Evolutionary conservation across 2,329 filamentous ascomycete genomes (phyloP), one percentile per base, ranked within the genome.

Genomic region (Peltaster fructicola): DNA sequence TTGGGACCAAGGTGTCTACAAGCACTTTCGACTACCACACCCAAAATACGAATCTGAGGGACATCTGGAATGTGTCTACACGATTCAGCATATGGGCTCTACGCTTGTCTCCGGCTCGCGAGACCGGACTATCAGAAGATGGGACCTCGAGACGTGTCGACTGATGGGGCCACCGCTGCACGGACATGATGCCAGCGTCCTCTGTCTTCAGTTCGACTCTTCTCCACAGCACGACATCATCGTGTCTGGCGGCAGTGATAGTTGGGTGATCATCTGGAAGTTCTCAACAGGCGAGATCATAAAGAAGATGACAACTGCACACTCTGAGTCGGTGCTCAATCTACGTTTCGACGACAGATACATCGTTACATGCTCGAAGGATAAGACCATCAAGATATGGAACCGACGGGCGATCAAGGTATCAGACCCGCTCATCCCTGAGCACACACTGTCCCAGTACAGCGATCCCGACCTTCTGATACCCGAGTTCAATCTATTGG

Each of bases 381-480:
- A 98, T 51, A 90, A 84, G 50, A 76, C 76, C 1, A 92, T 98
- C 59, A 93, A 93, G 51, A 73, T 98, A 10, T 98, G 91, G 67
- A 95, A 85, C 47, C 72, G 88, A 4, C 63, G 59, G 10, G 60
- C 70, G 10, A 56, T 92, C n/a, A 55, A 47, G 21, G 51, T 52
- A 3, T 45, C 49, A 14, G 53, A 59, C 33, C 44, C 52, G 13
- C 33, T 48, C 8, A 30, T 51, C 4, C 48, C 48, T 7, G 24
- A 30, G 6, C 34, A 41, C 11, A 43, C 50, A 26, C 43, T 60
- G 22, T 32, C 44, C 24, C 44, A 49, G 2, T 52, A 51, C 7
- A 49, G 49, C 4, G 43, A 48, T 3, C 50, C 48, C 4, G 65
- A 60, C 33, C 61, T 63, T 2, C 40, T 71, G n/a, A 59, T 65